phyloP scores from a whole-genome alignment of 768 basidiomycete species.

The Suillus subaureus region DNA sequence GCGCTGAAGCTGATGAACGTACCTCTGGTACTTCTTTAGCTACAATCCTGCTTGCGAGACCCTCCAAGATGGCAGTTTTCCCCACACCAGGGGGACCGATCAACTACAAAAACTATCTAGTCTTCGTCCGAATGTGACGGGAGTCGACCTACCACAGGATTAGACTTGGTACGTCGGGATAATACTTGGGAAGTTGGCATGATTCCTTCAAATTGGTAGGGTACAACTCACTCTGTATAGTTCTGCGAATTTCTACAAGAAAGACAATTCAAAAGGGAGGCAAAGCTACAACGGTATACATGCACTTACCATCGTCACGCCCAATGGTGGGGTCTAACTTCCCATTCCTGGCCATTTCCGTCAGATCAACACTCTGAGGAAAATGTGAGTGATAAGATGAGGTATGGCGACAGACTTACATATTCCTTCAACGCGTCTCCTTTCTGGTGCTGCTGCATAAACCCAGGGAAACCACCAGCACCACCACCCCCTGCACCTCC shows the following conservation, averaged over 20 bases:
- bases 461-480: slow-evolving; percentile 59
- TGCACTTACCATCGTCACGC: slow-evolving; percentile 67
- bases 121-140: not conserved
- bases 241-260: slow-evolving; percentile 77
- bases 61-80: slow-evolving; percentile 92
- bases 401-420: slow-evolving; percentile 43
- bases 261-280: not conserved
- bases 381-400: not conserved
- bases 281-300: not conserved
- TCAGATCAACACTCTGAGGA: slow-evolving; percentile 76
- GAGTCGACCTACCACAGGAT: slow-evolving; percentile 68
- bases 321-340: slow-evolving; percentile 93
- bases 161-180: slow-evolving; percentile 88
- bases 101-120: slow-evolving; percentile 42
- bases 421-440: slow-evolving; percentile 88
- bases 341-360: slow-evolving; percentile 79
- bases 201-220: not conserved
- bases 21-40: slow-evolving; percentile 92
- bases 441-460: slow-evolving; percentile 69
- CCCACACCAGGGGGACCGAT: slow-evolving; percentile 90
- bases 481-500: slow-evolving; percentile 39
- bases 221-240: slow-evolving; percentile 75
- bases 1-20: slow-evolving; percentile 14
- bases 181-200: slow-evolving; percentile 51
- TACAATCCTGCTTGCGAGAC: slow-evolving; percentile 84